These are phyloP conservation scores for Sporothrix variecibatus DNA, from an alignment of 2,329 filamentous ascomycete genomes.

Conservation along the genomic window DNA sequence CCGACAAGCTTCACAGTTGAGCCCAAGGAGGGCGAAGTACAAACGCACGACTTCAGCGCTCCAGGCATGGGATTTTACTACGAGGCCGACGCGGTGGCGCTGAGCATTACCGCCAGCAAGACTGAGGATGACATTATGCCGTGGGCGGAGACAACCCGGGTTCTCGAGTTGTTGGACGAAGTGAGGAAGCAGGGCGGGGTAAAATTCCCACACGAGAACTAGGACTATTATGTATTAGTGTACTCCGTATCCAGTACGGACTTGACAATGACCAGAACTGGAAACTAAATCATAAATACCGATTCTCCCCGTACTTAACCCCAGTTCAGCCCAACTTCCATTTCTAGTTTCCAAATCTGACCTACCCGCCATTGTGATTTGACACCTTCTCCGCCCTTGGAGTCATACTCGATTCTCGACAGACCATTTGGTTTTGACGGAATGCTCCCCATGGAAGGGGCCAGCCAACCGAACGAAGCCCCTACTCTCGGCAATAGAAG, in stretches of 20 bases:
- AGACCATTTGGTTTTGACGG: background rate
- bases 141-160: background rate
- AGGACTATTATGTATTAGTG: background rate
- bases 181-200: background rate
- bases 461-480: background rate
- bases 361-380: no score
- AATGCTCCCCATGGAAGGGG: background rate
- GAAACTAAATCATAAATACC: background rate
- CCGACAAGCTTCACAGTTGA: background rate
- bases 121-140: background rate
- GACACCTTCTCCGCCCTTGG: background rate
- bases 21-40: background rate
- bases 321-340: no score
- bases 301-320: background rate
- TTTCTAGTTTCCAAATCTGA: no score
- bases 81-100: background rate
- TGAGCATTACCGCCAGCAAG: background rate
- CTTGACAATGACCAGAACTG: no score
- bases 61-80: background rate
- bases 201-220: background rate
- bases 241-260: background rate
- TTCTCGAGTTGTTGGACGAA: background rate
- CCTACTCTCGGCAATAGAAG: background rate
- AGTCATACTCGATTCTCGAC: background rate
- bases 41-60: background rate